Evolutionary conservation across 1,284 basidiomycete species (phyloP), one percentile per base, ranked within the genome.

Genomic region (Sanghuangporus sanghuang): DNA sequence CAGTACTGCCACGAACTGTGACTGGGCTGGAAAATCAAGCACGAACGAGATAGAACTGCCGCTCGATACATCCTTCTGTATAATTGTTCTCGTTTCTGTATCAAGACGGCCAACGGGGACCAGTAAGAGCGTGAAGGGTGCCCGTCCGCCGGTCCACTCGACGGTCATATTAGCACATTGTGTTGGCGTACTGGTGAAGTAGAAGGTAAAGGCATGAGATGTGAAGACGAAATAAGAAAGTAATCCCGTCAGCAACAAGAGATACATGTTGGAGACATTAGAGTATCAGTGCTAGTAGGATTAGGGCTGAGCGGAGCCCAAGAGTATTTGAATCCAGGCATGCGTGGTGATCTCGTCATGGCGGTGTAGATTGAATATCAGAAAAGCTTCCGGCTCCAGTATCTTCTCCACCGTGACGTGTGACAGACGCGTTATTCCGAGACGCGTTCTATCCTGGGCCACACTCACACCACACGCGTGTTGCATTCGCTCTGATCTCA

Each of bases 31-130:
- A 57, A 64, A 68, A 36, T 62, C 55, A 36, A 68, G 63, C 7
- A 63, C 36, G 57, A 66, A 55, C 27, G 67, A 65, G 38, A 62
- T 27, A 11, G 61, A 63, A 48, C 44, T 61, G 9, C 63, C 63
- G 32, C 59, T 59, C 16, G 38, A 39, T 27, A 67, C 49, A 36
- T 64, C 54, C 32, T 57, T 39, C 57, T 66, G 55, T 52, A 68
- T 63, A 21, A 68, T 68, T 18, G 59, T 68, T 6, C 67, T 63
- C 16, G 66, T 68, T 54, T 68, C 67, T 12, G 64, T 65, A 9
- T 42, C 52, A 21, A 68, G 46, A 14, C 59, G 66, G 14, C 67
- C 67, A 27, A 57, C 57, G 5, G 67, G 67, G 2, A 67, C 67
- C 14, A 68, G 64, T 7, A 68, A 49, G 8, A 68, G 57, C 8